These are phyloP conservation scores for Parathielavia hyrcaniae DNA, from an alignment of 495 filamentous ascomycete species.

Conservation along the genomic window DNA sequence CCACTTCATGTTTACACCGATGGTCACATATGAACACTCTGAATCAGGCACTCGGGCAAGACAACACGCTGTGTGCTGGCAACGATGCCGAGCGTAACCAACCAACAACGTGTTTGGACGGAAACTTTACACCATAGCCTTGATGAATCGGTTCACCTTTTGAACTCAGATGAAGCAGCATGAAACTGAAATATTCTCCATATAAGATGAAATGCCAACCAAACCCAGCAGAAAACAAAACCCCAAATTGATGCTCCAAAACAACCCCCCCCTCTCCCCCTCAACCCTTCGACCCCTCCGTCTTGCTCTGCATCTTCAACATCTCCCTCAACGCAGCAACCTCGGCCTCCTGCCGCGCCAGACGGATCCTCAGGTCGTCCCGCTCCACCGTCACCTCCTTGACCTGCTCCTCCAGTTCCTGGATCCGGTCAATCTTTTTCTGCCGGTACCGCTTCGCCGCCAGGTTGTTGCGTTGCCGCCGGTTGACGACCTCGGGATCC, in stretches of 20 bases:
- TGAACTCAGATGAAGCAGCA: no score
- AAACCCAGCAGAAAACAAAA: no score
- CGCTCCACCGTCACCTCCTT: conserved; percentile 54
- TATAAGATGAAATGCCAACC: no score
- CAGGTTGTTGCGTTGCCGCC: conserved; percentile 62
- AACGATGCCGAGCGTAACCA: no score
- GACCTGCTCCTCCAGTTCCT: conserved; percentile 55
- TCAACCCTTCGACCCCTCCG: conserved; percentile 4
- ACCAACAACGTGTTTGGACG: no score
- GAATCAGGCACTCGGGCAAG: no score
- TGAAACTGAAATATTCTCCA: no score
- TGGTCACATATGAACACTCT: no score
- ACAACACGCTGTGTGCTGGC: no score
- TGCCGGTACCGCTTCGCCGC: conserved; percentile 67
- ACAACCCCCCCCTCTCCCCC: not conserved
- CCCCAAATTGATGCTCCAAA: not conserved
- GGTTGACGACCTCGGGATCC: conserved; percentile 32
- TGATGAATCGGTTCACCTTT: no score
- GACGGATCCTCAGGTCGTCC: conserved; percentile 57
- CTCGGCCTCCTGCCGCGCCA: conserved; percentile 61
- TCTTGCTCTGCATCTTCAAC: conserved; percentile 33
- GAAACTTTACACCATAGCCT: no score
- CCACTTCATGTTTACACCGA: no score
- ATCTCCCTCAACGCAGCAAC: conserved; percentile 40
- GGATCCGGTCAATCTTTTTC: conserved; percentile 60